Evolutionary conservation across 139 green algal genomes (phyloP), one percentile per base, ranked within the genome.

Genomic region (Marvania coccoides): DNA sequence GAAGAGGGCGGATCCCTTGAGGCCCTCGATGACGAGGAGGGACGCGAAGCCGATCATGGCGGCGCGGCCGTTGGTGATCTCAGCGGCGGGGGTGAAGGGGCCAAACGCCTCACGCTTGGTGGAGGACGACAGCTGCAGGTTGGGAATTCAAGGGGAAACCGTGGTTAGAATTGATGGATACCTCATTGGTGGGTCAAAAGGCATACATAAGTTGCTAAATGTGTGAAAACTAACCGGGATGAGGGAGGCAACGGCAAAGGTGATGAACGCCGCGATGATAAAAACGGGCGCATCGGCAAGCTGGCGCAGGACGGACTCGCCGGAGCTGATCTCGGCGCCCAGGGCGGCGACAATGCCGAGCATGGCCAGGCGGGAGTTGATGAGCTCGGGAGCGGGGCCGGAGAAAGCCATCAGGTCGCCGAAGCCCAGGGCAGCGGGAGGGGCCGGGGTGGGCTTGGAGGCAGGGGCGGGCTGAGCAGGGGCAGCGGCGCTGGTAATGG

Each of bases 341-440:
- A 91, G 19, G 5, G 76, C 82, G 9, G 76, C 69, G 0, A 87
- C 54, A n/a, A 91, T 79, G 57, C 81, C 85, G 10, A 91, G 72
- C 81, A 87, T 88, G 23, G 80, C 75, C 23, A 88, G 69, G 14
- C 79, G 46, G 60, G 29, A 60, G 61, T 84, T 84, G 31, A 82
- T 73, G 14, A 55, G 46, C 46, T 55, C 46, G 24, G 46, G 46
- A n/a, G 46, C 46, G 12, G 46, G 46, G 28, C 46, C 46, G 46
- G 7, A 9, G 12, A 55, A 55, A 26, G 46, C 46, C 46, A 55
- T 55, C 9, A 55, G 46, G 7, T 19, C 9, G 9, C 46, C 46
- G 12, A 55, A n/a, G 46, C 46, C 46, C 1, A 26, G 46, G 14
- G 19, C 9, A 10, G 24, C 46, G 14, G 19, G 46, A 12, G 19